Base-by-base conservation (phyloP, 441 rosid species). In the Geranium incanum region DNA sequence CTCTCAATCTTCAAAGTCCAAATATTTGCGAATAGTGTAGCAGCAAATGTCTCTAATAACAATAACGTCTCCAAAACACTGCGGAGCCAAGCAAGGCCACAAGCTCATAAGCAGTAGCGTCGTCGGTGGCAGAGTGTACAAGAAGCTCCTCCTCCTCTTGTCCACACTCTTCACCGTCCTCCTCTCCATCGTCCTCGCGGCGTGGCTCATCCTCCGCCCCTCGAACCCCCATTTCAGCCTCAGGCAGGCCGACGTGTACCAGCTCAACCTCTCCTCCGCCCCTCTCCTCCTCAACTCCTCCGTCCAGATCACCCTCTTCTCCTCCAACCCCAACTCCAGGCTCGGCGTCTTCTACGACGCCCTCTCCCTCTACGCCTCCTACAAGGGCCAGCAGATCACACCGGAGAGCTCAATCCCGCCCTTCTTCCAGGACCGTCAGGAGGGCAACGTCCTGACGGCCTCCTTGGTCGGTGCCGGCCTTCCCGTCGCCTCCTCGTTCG, bases 261-360 rank as follows among this genome's bases (percentile, higher is more conserved):
- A 74, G 36, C 90, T 89, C 66, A 73, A 78, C 71, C 82, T 87
- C 81, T 81, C 91, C 1, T 73, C 68, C 6, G 69, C 88, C 36
- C 55, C 55, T 0, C 82, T 83, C 74, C 85, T 81, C 36, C 80
- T 84, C 77, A 82, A 84, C 80, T 86, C 90, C 71, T 87, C 92
- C 55, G 77, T 89, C 72, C 88, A 84, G 70, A 81, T 89, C 75
- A 88, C 88, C 63, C 70, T 86, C 0, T 71, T 79, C 7, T 76
- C 89, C 72, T 62, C 62, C 36, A 89, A 89, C 70, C 86, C 92
- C 0, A 87, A 89, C 67, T 55, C 80, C 23, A 83, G 78, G 68
- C 88, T 86, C 15, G 88, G 88, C 76, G 68, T 89, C 71, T 89
- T 86, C 88, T 89, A 89, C 77, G 90, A 87, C 65, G 73, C 84